These are phyloP conservation scores for Erodium moschatum DNA, from an alignment of 441 rosid species.

Conservation along the genomic window DNA sequence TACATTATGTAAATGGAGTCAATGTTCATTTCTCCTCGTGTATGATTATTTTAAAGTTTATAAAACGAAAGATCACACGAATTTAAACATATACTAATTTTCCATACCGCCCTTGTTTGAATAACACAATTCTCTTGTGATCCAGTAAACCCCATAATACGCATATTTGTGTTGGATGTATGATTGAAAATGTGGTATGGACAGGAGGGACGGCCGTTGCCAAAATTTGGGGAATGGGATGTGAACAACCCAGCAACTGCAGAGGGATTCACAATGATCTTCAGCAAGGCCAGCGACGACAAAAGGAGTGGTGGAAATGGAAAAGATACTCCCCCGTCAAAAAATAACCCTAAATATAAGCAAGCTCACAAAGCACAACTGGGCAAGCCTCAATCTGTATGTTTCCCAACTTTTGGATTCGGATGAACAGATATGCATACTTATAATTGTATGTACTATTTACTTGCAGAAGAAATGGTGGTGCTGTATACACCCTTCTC, in stretches of 20 bases:
- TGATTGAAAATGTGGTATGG: not conserved
- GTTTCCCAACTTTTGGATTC: conserved; percentile 16
- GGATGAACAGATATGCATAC: too few relatives aligned
- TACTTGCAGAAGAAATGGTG: conserved; percentile 8
- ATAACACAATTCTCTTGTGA: too few relatives aligned
- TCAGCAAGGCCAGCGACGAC: conserved; percentile 89
- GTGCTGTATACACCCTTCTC: not conserved
- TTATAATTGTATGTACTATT: not conserved
- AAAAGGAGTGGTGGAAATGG: conserved; percentile 65
- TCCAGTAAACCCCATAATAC: too few relatives aligned
- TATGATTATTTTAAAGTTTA: too few relatives aligned
- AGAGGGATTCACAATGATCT: conserved; percentile 82
- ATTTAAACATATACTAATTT: too few relatives aligned
- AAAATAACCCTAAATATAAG: conserved; percentile 19
- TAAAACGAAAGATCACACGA: too few relatives aligned
- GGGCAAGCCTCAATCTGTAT: conserved; percentile 69
- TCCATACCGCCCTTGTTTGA: too few relatives aligned
- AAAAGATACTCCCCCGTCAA: conserved; percentile 47
- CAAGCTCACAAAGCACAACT: conserved; percentile 30
- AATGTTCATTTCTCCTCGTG: too few relatives aligned
- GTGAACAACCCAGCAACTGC: conserved; percentile 81
- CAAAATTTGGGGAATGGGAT: conserved; percentile 95
- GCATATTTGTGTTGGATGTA: too few relatives aligned
- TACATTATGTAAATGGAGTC: too few relatives aligned
- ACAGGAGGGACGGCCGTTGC: conserved; percentile 57